Conservation (phyloP, 2,329 filamentous ascomycete genomes). For the Microdochium trichocladiopsis region DNA sequence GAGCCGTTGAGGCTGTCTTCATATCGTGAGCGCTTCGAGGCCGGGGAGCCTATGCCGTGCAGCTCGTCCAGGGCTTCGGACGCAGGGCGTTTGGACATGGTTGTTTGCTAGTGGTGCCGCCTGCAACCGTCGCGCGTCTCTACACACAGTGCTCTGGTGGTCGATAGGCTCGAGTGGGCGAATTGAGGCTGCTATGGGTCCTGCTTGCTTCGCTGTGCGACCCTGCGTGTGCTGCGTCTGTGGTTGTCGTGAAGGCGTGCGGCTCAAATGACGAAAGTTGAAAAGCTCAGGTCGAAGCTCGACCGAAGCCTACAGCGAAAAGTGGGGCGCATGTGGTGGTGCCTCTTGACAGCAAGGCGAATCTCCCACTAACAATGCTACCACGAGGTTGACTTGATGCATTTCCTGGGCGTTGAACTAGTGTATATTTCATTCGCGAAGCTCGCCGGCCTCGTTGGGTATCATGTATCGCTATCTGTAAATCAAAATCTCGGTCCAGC, state of each 20-base stretch:
- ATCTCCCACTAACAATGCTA: too few species aligned
- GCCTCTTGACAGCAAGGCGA: too few species aligned
- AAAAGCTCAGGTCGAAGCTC: not conserved
- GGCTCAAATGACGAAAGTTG: not conserved
- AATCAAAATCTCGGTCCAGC: not conserved
- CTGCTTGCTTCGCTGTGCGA: not conserved
- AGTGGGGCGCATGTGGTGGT: not conserved
- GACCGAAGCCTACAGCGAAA: not conserved
- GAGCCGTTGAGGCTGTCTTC: constrained; percentile 27
- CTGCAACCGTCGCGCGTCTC: not conserved
- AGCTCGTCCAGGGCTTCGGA: constrained; percentile 54
- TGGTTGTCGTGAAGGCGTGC: not conserved
- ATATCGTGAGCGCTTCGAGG: constrained; percentile 49
- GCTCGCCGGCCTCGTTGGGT: constrained; percentile 5
- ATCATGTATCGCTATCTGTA: constrained; percentile 7
- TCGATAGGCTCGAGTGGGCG: not conserved
- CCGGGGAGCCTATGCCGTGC: constrained; percentile 46
- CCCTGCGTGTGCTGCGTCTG: not conserved
- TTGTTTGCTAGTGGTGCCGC: not conserved
- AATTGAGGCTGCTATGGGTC: not conserved
- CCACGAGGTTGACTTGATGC: too few species aligned
- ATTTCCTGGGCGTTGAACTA: too few species aligned
- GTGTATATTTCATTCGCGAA: not conserved
- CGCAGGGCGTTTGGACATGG: constrained; percentile 50
- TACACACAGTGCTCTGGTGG: not conserved